A percentile compares a stretch with the other conserved stretches of the same genome.
phyloP scores from a whole-genome alignment of 305 asterid species.

The Fraxinus sp. region DNA sequence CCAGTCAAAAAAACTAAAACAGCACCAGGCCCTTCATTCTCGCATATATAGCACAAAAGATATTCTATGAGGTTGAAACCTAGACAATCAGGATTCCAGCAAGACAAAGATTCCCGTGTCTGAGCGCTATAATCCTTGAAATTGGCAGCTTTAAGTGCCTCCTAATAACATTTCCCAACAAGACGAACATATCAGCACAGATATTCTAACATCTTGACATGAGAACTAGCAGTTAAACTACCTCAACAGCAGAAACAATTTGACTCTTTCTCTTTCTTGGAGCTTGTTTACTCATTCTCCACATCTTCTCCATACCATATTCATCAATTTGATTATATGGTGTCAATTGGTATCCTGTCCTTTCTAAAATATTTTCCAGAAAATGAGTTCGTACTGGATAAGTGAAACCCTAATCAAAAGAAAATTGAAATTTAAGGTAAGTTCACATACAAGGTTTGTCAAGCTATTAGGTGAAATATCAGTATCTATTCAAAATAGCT shows the following conservation, averaged over 20 bases:
- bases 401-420: conserved; percentile 70
- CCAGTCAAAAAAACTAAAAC: conserved; percentile 91
- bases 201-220: conserved; percentile 20
- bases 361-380: conserved; percentile 79
- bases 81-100: conserved; percentile 92
- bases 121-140: conserved; percentile 54
- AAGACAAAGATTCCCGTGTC: conserved; percentile 76
- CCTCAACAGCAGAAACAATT: conserved; percentile 91
- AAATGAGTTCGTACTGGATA: conserved; percentile 75
- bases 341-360: conserved; percentile 78
- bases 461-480: conserved; percentile 1
- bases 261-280: conserved; percentile 89
- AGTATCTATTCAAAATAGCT: conserved; percentile 12
- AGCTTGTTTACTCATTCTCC: conserved; percentile 85
- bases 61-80: conserved; percentile 78
- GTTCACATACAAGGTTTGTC: conserved; percentile 6
- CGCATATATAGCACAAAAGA: conserved; percentile 70
- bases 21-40: conserved; percentile 74
- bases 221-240: conserved; percentile 30
- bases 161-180: conserved; percentile 47
- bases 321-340: conserved; percentile 84
- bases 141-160: conserved; percentile 63
- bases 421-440: conserved; percentile 15
- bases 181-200: conserved; percentile 32
- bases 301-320: conserved; percentile 71